A percentile compares a stretch with the other conserved stretches of the same genome.
Evolutionary conservation across 2,329 filamentous ascomycete genomes (phyloP).

Genomic region (Cladophialophora yegresii): DNA sequence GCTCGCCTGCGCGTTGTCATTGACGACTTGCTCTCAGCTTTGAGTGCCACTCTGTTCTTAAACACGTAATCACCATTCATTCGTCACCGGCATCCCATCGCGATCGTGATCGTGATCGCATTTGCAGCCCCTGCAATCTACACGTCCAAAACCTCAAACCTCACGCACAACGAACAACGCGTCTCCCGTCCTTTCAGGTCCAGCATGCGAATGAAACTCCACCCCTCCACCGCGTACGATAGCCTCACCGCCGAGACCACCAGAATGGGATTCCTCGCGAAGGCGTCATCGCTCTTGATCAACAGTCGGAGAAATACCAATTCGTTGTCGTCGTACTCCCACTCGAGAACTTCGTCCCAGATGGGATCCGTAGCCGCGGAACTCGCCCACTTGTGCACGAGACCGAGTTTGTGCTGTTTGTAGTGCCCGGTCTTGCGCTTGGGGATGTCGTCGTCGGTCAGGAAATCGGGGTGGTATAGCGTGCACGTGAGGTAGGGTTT

Average conservation of each 20-base stretch:
- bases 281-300: conserved; percentile 36
- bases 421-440: conserved; percentile 35
- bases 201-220: conserved; percentile 34
- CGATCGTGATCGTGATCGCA: not conserved
- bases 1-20: not conserved
- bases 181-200: conserved; percentile 32
- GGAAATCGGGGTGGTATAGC: conserved; percentile 31
- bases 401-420: conserved; percentile 35
- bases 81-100: not conserved
- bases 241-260: conserved; percentile 33
- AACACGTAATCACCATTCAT: not conserved
- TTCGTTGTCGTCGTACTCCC: conserved; percentile 36
- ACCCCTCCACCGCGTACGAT: conserved; percentile 31
- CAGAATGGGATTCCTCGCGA: conserved; percentile 33
- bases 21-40: not conserved
- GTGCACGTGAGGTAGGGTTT: conserved; percentile 37
- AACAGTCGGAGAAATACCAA: conserved; percentile 35
- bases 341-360: conserved; percentile 35
- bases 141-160: conserved; percentile 31
- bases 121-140: not conserved
- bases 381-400: conserved; percentile 28
- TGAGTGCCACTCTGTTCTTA: not conserved
- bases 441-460: conserved; percentile 19
- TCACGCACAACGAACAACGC: conserved; percentile 29
- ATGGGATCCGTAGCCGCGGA: conserved; percentile 32